Evolutionary conservation across 805 yeast species (phyloP), one percentile per base, ranked within the genome.

Genomic region (Lachancea lanzarotensis): DNA sequence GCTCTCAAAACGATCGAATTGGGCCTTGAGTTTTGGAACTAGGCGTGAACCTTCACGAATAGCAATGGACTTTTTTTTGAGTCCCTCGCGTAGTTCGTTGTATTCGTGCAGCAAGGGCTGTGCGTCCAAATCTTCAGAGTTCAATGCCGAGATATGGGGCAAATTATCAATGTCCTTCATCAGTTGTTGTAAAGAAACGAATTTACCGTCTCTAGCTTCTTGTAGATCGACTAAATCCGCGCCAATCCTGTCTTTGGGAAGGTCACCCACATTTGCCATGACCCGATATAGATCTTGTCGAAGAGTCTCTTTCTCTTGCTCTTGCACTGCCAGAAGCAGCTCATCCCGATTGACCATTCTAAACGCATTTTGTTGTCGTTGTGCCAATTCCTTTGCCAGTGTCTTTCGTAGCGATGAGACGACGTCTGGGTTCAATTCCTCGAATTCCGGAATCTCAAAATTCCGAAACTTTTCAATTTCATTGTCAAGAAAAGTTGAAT

Each of bases 161-260:
- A 62, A 48, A 11, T 51, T 49, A 18, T 37, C 27, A 2, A 60
- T 47, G 40, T 60, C 61, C 2, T 45, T 43, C 2, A 54, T 50
- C 18, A 60, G 35, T 37, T 45, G 46, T 12, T 52, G 46, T 25
- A 60, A 38, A 12, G 56, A 51, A 4, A 46, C 25, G 13, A 55
- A 51, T 16, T 37, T 40, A 10, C 32, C 37, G 10, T 45, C 35
- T 12, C 30, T 40, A 26, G 27, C 34, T n/a, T 42, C 33, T 7
- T 34, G 43, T 18, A 38, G 29, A 26, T 35, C 47, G 40, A 31
- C 15, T 13, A 57, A 30, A 36, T 55, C 54, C 3, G 48, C 48
- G 10, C 62, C 62, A 10, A 59, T 45, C 9, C 51, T 34, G 35
- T 56, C 50, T 16, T 49, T 50, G 2, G 60, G 64, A 29, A 59